Evolutionary conservation across 495 filamentous ascomycete genomes (phyloP), one percentile per base, ranked within the genome.

Genomic region (Amphirosellinia nigrospora): DNA sequence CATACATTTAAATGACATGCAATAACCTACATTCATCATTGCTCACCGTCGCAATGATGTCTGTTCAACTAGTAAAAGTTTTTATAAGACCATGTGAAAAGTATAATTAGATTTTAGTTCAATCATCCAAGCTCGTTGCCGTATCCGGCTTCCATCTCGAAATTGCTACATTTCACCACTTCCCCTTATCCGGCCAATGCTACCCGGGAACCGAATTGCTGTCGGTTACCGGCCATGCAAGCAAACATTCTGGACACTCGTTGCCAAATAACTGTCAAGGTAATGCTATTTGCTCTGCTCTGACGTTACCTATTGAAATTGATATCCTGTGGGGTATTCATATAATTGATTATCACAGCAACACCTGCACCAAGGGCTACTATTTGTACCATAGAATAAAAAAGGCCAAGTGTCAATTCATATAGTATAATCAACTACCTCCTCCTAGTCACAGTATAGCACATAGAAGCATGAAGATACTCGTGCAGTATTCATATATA

Each of bases 171-270:
- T 61, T 10, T 11, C 32, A 58, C 32, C 21, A 32, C 34, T 61
- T 28, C 58, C 58, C 58, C 58, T 41, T 38, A 61, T 16, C 11
- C 34, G 21, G 36, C 58, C 36, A 61, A 61, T n/a, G 36, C 21
- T 61, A 61, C 58, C 58, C 58, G 36, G 58, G 58, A 61, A 41
- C 21, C 36, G 4, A 61, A 7, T 21, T 15, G 32, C 32, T 58
- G 16, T 21, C 11, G 28, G 30, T 5, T 11, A 3, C 13, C 26
- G 13, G 50, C 50, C 10, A 28, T 53, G 50, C 30, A 11, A 53
- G 23, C 4, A 11, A 3, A 53, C 11, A 11, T 28, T 53, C 16
- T 15, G 9, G 28, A 4, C 46, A 26, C 48, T 15, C 28, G 1
- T 1, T 28, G 3, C 28, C 2, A 4, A 1, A 53, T 9, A 30